Percentiles rank a stretch among this genome's conserved stretches.
Conservation (phyloP, 768 basidiomycete genomes). For the Lactarius deliciosus region DNA sequence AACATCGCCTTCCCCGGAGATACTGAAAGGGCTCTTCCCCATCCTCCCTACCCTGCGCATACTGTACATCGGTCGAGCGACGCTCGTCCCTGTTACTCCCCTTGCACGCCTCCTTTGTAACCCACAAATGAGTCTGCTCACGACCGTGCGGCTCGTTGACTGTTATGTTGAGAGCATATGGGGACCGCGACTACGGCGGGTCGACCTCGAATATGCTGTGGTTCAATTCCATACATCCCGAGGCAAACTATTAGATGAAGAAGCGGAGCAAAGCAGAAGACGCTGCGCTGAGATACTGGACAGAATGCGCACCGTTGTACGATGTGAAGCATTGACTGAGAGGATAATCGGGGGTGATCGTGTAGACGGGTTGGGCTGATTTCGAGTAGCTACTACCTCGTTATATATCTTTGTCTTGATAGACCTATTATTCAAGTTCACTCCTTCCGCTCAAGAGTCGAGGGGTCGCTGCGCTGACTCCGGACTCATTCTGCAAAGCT, state of each 20-base stretch:
- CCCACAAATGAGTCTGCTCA: conserved; percentile 33
- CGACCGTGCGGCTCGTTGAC: conserved; percentile 48
- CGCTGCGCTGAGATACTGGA: conserved; percentile 31
- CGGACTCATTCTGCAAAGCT: conserved; percentile 16
- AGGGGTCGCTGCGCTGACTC: neutral
- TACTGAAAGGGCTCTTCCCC: conserved; percentile 36
- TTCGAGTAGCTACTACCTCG: conserved; percentile 20
- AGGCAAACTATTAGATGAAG: conserved; percentile 2
- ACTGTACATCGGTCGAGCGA: conserved; percentile 52
- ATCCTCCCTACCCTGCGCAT: conserved; percentile 41
- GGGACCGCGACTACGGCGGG: conserved; percentile 51
- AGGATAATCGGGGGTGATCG: conserved; percentile 55
- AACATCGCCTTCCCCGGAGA: conserved; percentile 45
- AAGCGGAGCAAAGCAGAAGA: conserved; percentile 16
- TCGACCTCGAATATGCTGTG: conserved; percentile 47
- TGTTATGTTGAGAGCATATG: conserved; percentile 57
- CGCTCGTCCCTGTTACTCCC: conserved; percentile 43
- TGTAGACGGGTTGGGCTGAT: conserved; percentile 34
- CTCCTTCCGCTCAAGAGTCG: neutral
- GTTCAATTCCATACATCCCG: conserved; percentile 20
- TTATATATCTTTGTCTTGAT: conserved; percentile 1
- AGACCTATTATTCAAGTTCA: neutral
- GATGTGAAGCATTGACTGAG: conserved; percentile 53
- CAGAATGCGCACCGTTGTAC: conserved; percentile 42
- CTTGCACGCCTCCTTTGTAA: conserved; percentile 41